Base-by-base conservation (phyloP, 371 early-diverging fungal genomes). In the Coemansia sp. region DNA sequence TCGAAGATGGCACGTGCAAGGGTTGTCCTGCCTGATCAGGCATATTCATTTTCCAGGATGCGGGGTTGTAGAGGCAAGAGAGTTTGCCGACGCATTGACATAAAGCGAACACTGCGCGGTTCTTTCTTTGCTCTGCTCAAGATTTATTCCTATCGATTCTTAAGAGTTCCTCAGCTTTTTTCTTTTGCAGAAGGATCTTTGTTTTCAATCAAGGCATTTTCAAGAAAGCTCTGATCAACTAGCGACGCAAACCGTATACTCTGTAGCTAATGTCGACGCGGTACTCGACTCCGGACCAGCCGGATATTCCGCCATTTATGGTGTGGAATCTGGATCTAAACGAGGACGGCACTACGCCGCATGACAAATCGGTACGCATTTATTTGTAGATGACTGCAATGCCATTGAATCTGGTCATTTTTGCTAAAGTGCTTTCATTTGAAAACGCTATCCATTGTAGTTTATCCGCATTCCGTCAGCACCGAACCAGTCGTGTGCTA, bases 401-500 rank as follows among this genome's bases (percentile, higher is more conserved):
- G 21, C 11, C 18, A 12, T 2, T 8, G 11, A 18, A 16, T 11
- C 21, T 8, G 18, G 18, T 8, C 20, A 11, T n/a, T 5, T 21
- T 55, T 16, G 23, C 55, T n/a, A 14, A 55, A 11, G 4, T 7
- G 5, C n/a, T 12, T 25, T 28, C 40, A 14, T 9, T 44, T 16
- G 7, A n/a, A 26, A 62, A 8, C 40, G 20, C 12, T 18, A 3
- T 23, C n/a, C 11, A 21, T 37, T 67, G 30, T 82, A 93, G 93
- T 92, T 89, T 73, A 79, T 90, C 57, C 89, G 95, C 21, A 85
- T 96, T 37, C 93, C 94, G 50, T 89, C 94, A 21, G 64, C 62
- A 37, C 87, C 88, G 6, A 71, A 77, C 37, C 78, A 78, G 3
- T 85, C 88, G 8, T 91, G 89, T 59, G 81, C 86, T 30, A 81